Conservation (phyloP, 352 stramenopile genomes). For the Phytopythium kandeliae region DNA sequence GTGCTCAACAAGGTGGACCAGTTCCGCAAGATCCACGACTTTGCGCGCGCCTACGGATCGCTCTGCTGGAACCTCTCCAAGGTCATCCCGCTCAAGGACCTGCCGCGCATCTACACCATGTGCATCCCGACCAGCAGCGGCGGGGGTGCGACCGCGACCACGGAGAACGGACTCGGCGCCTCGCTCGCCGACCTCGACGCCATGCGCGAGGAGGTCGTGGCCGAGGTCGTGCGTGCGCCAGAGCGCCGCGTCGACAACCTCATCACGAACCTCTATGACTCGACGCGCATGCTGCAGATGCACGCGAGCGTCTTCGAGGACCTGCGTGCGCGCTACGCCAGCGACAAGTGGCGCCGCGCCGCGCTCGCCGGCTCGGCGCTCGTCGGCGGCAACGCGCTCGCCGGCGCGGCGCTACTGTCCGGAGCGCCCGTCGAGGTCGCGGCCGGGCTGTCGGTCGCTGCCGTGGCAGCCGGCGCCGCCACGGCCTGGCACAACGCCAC, state of each 20-base stretch:
- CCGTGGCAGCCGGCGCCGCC: slow-evolving; percentile 72
- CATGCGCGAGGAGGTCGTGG: slow-evolving; percentile 96
- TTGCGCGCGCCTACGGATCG: slow-evolving; percentile 97
- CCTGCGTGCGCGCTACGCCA: slow-evolving; percentile 66
- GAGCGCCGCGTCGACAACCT: slow-evolving; percentile 98
- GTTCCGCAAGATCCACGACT: slow-evolving; percentile 99
- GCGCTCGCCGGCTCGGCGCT: slow-evolving; percentile 56
- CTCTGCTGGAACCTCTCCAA: slow-evolving; percentile 99
- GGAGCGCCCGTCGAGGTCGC: slow-evolving; percentile 79
- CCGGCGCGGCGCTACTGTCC: slow-evolving; percentile 71
- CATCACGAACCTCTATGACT: slow-evolving; percentile 97
- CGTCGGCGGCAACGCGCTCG: slow-evolving; percentile 69
- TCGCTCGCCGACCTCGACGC: slow-evolving; percentile 94
- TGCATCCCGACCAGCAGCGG: slow-evolving; percentile 89
- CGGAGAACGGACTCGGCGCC: slow-evolving; percentile 45
- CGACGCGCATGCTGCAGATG: slow-evolving; percentile 91
- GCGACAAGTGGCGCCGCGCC: slow-evolving; percentile 77
- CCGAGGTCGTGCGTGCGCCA: slow-evolving; percentile 95
- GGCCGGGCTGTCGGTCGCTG: slow-evolving; percentile 70
- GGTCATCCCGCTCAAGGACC: slow-evolving; percentile 99
- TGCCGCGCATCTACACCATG: slow-evolving; percentile 99
- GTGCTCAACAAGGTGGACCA: slow-evolving; percentile 99
- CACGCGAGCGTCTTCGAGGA: slow-evolving; percentile 89
- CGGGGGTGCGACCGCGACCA: slow-evolving; percentile 29
- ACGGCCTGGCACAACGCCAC: slow-evolving; percentile 89